These are phyloP conservation scores for Ustilago loliicola DNA, from an alignment of 1,284 basidiomycete species.

Conservation along the genomic window DNA sequence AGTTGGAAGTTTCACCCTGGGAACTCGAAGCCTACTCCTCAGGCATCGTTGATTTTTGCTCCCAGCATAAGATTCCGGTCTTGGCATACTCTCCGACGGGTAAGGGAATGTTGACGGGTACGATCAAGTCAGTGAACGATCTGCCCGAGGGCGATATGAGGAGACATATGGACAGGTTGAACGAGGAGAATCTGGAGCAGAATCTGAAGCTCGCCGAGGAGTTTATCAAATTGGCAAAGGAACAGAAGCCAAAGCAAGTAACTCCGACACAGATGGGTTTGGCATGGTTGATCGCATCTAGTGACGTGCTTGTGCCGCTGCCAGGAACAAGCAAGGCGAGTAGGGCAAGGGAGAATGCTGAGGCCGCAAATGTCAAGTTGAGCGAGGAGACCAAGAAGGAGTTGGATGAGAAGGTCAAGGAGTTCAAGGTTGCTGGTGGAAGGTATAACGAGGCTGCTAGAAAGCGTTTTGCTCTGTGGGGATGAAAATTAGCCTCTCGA, in stretches of 20 bases:
- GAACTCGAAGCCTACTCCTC: slow-evolving; percentile 73
- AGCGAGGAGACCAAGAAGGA: slow-evolving; percentile 53
- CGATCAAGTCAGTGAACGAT: slow-evolving; percentile 74
- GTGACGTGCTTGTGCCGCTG: slow-evolving; percentile 74
- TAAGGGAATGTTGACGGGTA: slow-evolving; percentile 76
- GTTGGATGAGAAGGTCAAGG: slow-evolving; percentile 47
- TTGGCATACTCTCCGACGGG: slow-evolving; percentile 75
- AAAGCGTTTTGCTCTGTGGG: slow-evolving; percentile 29
- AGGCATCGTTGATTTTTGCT: slow-evolving; percentile 71
- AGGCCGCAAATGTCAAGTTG: slow-evolving; percentile 57
- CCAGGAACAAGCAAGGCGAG: slow-evolving; percentile 72
- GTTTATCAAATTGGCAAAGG: slow-evolving; percentile 67
- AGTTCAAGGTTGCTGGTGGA: slow-evolving; percentile 39
- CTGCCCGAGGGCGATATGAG: slow-evolving; percentile 75
- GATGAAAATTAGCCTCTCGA: slow-evolving; percentile 8
- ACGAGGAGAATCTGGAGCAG: slow-evolving; percentile 75
- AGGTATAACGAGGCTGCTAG: slow-evolving; percentile 37
- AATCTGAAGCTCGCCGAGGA: slow-evolving; percentile 75
- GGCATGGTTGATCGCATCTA: slow-evolving; percentile 75
- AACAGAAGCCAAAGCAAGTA: slow-evolving; percentile 57
- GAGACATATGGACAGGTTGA: slow-evolving; percentile 69
- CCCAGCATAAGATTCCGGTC: slow-evolving; percentile 74
- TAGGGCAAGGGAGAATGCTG: slow-evolving; percentile 66
- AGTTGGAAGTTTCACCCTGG: slow-evolving; percentile 79
- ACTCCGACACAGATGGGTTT: slow-evolving; percentile 76